Percentiles rank a stretch among this genome's conserved stretches.
These are phyloP conservation scores for Kodamaea jinghongensis DNA, from an alignment of 805 yeast species.

Conservation along the genomic window DNA sequence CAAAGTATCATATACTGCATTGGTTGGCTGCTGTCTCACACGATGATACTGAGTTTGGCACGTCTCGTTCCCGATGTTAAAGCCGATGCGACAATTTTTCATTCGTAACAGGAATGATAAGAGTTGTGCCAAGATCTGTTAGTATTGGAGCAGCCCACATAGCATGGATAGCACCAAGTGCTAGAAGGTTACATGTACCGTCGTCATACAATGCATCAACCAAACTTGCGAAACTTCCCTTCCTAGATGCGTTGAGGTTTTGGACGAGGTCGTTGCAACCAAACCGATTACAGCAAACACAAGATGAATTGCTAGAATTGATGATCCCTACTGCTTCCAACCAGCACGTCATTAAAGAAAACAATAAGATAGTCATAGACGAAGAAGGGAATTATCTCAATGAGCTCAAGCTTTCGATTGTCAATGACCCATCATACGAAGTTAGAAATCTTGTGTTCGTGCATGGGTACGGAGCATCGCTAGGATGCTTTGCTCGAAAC, in stretches of 20 bases:
- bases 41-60: too few species aligned
- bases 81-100: too few species aligned
- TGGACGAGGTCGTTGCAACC: slow-evolving; percentile 24
- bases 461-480: slow-evolving; percentile 58
- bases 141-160: too few species aligned
- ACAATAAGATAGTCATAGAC: slow-evolving; percentile 22
- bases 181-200: slow-evolving; percentile 5
- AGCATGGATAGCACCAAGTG: neutral
- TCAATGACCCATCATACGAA: slow-evolving; percentile 19
- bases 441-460: slow-evolving; percentile 47
- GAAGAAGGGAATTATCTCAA: slow-evolving; percentile 28
- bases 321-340: slow-evolving; percentile 29
- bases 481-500: slow-evolving; percentile 56
- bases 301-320: slow-evolving; percentile 32
- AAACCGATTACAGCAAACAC: slow-evolving; percentile 28
- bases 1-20: too few species aligned
- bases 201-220: slow-evolving; percentile 1
- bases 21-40: too few species aligned
- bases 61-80: too few species aligned
- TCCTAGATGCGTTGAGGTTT: slow-evolving; percentile 6
- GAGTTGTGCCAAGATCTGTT: too few species aligned
- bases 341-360: slow-evolving; percentile 17
- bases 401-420: slow-evolving; percentile 32
- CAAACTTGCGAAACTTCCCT: slow-evolving; percentile 3
- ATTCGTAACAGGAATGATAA: too few species aligned